Percentiles rank a stretch among this genome's conserved stretches.
phyloP scores from a whole-genome alignment of 2,329 filamentous ascomycete genomes.

The Colletotrichum sp. region DNA sequence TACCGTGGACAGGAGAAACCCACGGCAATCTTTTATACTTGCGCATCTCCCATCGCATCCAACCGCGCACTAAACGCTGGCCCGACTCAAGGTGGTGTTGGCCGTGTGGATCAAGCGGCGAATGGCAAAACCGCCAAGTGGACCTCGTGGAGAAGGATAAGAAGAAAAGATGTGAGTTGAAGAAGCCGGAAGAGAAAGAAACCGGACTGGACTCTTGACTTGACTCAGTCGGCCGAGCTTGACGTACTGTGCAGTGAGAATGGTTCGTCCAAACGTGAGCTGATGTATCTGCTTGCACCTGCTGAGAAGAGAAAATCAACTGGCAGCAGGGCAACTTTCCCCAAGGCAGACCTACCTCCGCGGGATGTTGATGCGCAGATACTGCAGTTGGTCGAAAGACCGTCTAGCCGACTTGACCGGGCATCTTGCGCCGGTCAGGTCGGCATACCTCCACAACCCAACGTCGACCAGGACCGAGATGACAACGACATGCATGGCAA shows the following conservation, averaged over 20 bases:
- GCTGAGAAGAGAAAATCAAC: background rate
- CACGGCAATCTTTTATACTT: background rate
- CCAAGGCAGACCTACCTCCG: background rate
- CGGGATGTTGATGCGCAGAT: background rate
- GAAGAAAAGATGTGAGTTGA: background rate
- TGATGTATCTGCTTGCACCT: background rate
- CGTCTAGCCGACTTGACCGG: background rate
- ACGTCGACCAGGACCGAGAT: background rate
- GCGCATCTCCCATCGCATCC: constrained; percentile 3
- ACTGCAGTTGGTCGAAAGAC: background rate
- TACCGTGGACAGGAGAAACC: background rate
- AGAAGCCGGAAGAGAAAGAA: background rate
- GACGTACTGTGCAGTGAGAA: background rate
- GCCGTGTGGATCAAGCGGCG: background rate
- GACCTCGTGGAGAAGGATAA: background rate
- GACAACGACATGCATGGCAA: background rate
- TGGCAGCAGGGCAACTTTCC: background rate
- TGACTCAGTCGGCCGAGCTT: background rate
- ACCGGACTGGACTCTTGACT: background rate
- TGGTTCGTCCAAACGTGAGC: background rate
- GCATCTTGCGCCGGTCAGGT: background rate
- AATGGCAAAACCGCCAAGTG: constrained; percentile 2
- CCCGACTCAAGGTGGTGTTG: background rate
- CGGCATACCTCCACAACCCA: background rate
- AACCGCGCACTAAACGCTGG: background rate